Conservation (phyloP, 2,329 filamentous ascomycete species). For the Fusarium transvaalense region DNA sequence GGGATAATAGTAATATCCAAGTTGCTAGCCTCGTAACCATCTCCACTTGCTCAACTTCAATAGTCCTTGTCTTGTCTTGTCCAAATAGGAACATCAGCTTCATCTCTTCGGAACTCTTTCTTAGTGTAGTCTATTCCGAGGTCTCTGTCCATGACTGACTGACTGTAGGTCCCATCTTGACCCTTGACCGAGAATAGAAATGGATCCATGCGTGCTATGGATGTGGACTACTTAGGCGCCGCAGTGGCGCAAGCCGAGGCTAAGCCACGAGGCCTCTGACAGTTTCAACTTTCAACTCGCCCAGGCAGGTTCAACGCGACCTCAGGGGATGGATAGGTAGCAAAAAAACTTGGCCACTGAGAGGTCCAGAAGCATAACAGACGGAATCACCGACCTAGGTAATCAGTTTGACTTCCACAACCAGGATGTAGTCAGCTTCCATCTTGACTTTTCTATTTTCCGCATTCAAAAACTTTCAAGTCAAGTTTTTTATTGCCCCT, state of each 20-base stretch:
- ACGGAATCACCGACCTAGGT: neutral
- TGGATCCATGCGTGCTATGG: neutral
- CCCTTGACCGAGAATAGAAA: conserved; percentile 22
- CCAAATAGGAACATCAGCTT: neutral
- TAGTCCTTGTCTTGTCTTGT: conserved; percentile 2
- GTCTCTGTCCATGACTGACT: neutral
- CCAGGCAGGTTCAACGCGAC: conserved; percentile 14
- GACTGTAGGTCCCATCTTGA: neutral
- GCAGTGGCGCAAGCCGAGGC: conserved; percentile 31
- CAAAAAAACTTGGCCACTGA: neutral
- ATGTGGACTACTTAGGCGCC: conserved; percentile 10
- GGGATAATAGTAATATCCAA: neutral
- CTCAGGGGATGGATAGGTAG: neutral
- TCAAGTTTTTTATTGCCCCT: conserved; percentile 3
- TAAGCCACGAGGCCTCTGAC: conserved; percentile 27
- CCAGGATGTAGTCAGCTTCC: neutral
- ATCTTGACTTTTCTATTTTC: conserved; percentile 1
- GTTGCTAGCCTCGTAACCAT: conserved; percentile 19
- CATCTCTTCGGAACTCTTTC: neutral
- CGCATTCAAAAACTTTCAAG: neutral
- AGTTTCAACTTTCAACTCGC: conserved; percentile 13
- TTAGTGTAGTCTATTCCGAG: neutral
- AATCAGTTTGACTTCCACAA: no score
- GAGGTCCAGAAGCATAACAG: neutral
- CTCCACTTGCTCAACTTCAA: conserved; percentile 19